phyloP scores from a whole-genome alignment of 169 alveolate genomes.

The Eimeria falciformis region DNA sequence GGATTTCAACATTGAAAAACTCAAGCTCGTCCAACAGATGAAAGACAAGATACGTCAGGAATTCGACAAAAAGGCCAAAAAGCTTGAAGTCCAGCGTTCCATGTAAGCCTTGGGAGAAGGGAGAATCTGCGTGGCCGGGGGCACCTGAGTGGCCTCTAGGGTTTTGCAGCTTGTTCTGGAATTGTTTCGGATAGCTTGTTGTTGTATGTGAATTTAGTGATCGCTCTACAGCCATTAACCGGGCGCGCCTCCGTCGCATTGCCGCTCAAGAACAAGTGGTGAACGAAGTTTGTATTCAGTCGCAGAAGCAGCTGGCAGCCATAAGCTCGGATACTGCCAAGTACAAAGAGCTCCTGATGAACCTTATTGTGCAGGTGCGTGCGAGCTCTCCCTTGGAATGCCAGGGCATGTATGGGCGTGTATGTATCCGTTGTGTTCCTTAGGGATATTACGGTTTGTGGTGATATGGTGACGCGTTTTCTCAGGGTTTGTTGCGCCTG shows the following conservation, averaged over 20 bases:
- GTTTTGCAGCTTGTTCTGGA: background rate
- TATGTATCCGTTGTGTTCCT: background rate
- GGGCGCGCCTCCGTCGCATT: slow-evolving; percentile 90
- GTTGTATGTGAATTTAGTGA: slow-evolving; percentile 79
- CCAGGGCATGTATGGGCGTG: background rate
- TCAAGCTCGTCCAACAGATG: slow-evolving; percentile 92
- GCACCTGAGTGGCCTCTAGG: background rate
- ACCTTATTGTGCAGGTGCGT: slow-evolving; percentile 87
- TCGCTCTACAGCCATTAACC: slow-evolving; percentile 91
- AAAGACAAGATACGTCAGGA: slow-evolving; percentile 92
- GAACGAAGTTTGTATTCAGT: slow-evolving; percentile 85
- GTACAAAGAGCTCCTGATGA: slow-evolving; percentile 84
- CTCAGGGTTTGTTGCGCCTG: slow-evolving; percentile 84
- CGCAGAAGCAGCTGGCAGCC: slow-evolving; percentile 84
- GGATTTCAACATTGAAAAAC: slow-evolving; percentile 94
- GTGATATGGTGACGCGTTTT: slow-evolving; percentile 53
- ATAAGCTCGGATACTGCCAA: slow-evolving; percentile 82
- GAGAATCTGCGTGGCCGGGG: background rate
- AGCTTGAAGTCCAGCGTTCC: slow-evolving; percentile 85
- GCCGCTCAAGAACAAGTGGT: slow-evolving; percentile 89
- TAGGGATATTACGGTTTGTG: background rate
- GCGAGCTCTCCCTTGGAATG: background rate
- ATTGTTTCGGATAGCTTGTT: background rate
- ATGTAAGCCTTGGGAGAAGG: slow-evolving; percentile 53
- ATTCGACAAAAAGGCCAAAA: slow-evolving; percentile 84